Percentiles rank a stretch among this genome's conserved stretches.
These are phyloP conservation scores for Stephania cephalantha DNA, from an alignment of 164 flowering plant species.

Conservation along the genomic window DNA sequence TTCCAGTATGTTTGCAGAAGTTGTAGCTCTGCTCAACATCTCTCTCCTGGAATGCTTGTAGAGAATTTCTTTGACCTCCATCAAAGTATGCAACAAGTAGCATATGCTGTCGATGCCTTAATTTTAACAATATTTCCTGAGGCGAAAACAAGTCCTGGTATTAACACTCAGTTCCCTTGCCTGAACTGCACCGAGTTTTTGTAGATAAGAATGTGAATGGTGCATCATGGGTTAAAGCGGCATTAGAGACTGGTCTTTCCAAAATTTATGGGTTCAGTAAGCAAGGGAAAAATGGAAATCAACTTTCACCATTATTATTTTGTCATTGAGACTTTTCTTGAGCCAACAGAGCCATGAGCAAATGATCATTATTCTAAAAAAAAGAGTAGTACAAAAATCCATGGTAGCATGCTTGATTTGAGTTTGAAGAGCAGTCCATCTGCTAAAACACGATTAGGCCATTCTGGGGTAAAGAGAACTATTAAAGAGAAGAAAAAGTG, in stretches of 20 bases:
- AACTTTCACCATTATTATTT: constrained; percentile 22
- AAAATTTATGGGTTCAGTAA: constrained; percentile 31
- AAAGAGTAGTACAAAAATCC: constrained; percentile 19
- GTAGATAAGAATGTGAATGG: constrained; percentile 27
- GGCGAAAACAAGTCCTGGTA: not conserved
- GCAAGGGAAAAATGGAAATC: constrained; percentile 22
- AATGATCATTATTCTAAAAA: constrained; percentile 22
- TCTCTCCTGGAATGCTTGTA: constrained; percentile 30
- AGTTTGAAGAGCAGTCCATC: constrained; percentile 15
- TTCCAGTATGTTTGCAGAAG: constrained; percentile 43
- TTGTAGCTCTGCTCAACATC: constrained; percentile 34
- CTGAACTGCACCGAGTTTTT: constrained; percentile 18
- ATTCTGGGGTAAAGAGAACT: constrained; percentile 19
- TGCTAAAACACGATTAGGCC: constrained; percentile 14
- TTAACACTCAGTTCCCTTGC: constrained; percentile 12
- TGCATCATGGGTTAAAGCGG: constrained; percentile 52
- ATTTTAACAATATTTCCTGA: constrained; percentile 17
- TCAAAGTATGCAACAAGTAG: constrained; percentile 33
- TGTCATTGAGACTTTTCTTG: constrained; percentile 29
- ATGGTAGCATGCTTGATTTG: constrained; percentile 5
- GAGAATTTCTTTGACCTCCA: constrained; percentile 46
- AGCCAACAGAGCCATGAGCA: constrained; percentile 4
- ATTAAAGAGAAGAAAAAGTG: constrained; percentile 21
- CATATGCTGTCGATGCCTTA: constrained; percentile 25
- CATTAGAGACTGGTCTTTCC: constrained; percentile 46